Evolutionary conservation across 768 basidiomycete genomes (phyloP).

Genomic region (Paxillus involutus): DNA sequence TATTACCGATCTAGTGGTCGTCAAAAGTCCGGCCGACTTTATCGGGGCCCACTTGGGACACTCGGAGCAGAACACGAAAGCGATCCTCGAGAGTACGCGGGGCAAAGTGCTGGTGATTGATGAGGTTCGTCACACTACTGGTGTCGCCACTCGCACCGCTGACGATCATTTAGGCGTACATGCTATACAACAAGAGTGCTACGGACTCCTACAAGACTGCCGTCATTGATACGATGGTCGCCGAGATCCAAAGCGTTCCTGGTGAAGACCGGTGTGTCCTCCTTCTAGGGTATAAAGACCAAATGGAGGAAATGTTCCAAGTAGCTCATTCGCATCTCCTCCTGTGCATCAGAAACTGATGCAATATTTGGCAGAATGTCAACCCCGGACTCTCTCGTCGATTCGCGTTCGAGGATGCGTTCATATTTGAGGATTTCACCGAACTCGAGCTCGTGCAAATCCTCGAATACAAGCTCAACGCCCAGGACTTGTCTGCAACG

Average conservation of each 20-base stretch:
- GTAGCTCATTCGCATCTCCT: conserved; percentile 29
- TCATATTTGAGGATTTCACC: conserved; percentile 64
- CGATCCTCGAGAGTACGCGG: conserved; percentile 53
- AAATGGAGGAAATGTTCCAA: conserved; percentile 78
- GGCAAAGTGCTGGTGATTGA: conserved; percentile 74
- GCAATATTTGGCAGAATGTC: conserved; percentile 48
- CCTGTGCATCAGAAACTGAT: not conserved
- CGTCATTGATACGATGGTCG: conserved; percentile 74
- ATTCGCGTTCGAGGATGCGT: conserved; percentile 68
- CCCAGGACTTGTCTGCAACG: conserved; percentile 58
- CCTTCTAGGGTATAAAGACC: conserved; percentile 60
- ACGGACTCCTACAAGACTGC: conserved; percentile 60
- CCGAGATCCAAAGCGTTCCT: conserved; percentile 66
- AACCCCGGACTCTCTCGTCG: conserved; percentile 67
- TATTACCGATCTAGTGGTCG: conserved; percentile 43
- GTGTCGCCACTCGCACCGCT: not conserved
- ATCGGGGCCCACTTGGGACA: conserved; percentile 57
- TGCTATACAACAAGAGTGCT: conserved; percentile 48
- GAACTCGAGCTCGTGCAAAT: conserved; percentile 51
- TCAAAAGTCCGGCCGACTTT: conserved; percentile 71
- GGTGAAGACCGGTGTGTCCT: conserved; percentile 73
- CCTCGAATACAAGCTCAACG: conserved; percentile 54
- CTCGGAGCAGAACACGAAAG: conserved; percentile 65
- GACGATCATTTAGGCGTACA: conserved; percentile 52
- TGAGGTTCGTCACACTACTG: conserved; percentile 43